phyloP scores from a whole-genome alignment of 371 early-diverging fungal genomes.

The Lichtheimia hyalospora region DNA sequence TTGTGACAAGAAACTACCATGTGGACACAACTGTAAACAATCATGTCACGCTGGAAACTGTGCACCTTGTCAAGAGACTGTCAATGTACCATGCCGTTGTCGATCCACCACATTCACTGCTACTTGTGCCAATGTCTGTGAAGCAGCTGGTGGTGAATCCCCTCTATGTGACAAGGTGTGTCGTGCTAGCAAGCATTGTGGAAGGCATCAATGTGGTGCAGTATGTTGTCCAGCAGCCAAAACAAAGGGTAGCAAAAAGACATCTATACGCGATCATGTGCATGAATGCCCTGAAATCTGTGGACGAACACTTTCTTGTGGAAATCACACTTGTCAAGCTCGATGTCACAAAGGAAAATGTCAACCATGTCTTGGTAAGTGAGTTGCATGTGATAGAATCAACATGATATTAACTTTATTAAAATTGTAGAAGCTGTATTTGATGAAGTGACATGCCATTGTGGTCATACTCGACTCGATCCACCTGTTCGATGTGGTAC shows the following conservation, averaged over 20 bases:
- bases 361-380: constrained; percentile 62
- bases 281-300: constrained; percentile 70
- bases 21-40: constrained; percentile 75
- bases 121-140: constrained; percentile 49
- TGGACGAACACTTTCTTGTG: constrained; percentile 67
- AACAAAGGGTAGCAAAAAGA: constrained; percentile 31
- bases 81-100: constrained; percentile 66
- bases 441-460: constrained; percentile 72
- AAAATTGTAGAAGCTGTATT: constrained; percentile 49
- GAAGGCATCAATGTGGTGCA: constrained; percentile 62
- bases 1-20: constrained; percentile 67
- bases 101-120: constrained; percentile 50
- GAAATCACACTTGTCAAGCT: constrained; percentile 63
- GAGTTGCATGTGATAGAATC: neutral
- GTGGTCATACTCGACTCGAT: constrained; percentile 70
- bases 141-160: constrained; percentile 42
- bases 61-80: constrained; percentile 56
- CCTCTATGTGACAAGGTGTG: constrained; percentile 68
- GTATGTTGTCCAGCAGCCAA: constrained; percentile 60
- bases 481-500: constrained; percentile 81
- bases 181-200: constrained; percentile 60
- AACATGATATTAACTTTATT: neutral
- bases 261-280: constrained; percentile 16
- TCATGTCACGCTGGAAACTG: constrained; percentile 80
- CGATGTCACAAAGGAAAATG: constrained; percentile 76